Percentiles rank a stretch among this genome's conserved stretches.
Evolutionary conservation across 106 monocot genomes (phyloP).

Genomic region (Dendrobium nobile): DNA sequence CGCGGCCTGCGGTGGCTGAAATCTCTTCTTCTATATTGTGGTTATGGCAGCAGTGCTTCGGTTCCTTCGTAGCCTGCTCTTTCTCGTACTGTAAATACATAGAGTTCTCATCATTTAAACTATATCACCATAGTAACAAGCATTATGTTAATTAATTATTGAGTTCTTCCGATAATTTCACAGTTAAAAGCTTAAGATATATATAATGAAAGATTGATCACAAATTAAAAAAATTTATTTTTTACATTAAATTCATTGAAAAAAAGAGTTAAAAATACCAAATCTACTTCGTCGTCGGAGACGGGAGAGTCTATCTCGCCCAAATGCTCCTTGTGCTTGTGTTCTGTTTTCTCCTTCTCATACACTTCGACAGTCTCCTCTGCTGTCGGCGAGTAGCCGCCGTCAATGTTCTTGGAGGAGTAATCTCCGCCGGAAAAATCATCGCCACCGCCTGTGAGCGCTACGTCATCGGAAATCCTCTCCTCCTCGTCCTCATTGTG

Average conservation of each 20-base stretch:
- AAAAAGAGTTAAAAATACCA: constrained; percentile 17
- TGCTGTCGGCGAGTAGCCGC: neutral
- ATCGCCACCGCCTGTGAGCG: neutral
- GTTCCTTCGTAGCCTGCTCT: neutral
- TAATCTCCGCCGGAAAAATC: neutral
- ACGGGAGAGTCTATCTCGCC: constrained; percentile 35
- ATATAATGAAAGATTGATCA: no score
- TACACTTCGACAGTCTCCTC: constrained; percentile 4
- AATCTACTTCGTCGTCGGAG: constrained; percentile 51
- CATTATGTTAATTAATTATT: no score
- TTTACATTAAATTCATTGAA: no score
- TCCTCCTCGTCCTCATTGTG: neutral
- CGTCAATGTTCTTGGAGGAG: neutral
- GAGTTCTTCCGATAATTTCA: no score
- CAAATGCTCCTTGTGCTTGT: constrained; percentile 46
- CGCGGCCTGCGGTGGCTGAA: neutral
- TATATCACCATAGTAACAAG: neutral
- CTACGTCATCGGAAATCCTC: neutral
- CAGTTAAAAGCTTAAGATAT: no score
- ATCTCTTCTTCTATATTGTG: neutral
- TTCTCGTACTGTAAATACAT: neutral
- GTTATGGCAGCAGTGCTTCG: neutral
- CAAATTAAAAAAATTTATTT: no score
- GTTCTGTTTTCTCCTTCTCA: constrained; percentile 48
- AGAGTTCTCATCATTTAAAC: neutral